phyloP scores from a whole-genome alignment of 495 filamentous ascomycete species.

The Pseudoneurospora amorphoporcata region DNA sequence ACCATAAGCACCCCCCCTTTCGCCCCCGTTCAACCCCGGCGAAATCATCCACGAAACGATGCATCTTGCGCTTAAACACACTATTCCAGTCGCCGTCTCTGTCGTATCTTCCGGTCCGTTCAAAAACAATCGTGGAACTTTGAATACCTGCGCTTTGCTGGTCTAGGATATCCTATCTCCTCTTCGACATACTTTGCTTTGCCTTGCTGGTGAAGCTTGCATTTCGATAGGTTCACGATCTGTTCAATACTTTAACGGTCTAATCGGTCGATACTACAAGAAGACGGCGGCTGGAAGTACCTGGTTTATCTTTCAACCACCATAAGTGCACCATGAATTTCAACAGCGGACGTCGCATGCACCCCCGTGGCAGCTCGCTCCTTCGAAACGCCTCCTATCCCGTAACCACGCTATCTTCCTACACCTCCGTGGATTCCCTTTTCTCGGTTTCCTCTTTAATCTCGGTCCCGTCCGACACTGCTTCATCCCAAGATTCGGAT shows the following conservation, averaged over 20 bases:
- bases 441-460: constrained; percentile 43
- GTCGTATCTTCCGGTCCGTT: constrained; percentile 44
- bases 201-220: constrained; percentile 24
- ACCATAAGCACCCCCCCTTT: constrained; percentile 24
- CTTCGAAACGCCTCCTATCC: constrained; percentile 37
- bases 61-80: constrained; percentile 36
- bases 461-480: constrained; percentile 69
- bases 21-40: constrained; percentile 16
- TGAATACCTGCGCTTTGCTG: constrained; percentile 25
- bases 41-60: constrained; percentile 37
- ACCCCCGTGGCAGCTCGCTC: constrained; percentile 5
- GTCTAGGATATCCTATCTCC: constrained; percentile 35
- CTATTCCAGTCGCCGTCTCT: constrained; percentile 48
- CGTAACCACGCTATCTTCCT: constrained; percentile 62
- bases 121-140: constrained; percentile 31
- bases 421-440: constrained; percentile 40
- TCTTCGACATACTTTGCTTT: constrained; percentile 31
- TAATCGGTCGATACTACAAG: constrained; percentile 40
- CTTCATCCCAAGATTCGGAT: constrained; percentile 44
- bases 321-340: constrained; percentile 42
- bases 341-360: constrained; percentile 20
- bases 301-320: constrained; percentile 22
- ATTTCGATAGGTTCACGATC: constrained; percentile 34
- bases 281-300: constrained; percentile 45
- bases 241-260: constrained; percentile 31